Conservation (phyloP, 176 grass and related monocot species). For the Tillandsia fasciculata region DNA sequence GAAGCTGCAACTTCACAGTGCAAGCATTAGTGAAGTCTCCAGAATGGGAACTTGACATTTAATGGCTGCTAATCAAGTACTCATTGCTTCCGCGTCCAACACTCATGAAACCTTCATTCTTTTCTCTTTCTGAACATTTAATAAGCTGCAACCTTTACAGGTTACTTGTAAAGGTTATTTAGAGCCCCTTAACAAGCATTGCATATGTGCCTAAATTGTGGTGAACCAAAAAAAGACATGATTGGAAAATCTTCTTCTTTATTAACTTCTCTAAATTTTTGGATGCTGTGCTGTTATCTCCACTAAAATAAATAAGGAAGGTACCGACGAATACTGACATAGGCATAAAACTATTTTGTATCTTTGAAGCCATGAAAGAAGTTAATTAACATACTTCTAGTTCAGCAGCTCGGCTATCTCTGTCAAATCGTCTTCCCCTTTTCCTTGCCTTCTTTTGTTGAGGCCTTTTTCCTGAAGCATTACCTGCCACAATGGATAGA, state of each 20-base stretch:
- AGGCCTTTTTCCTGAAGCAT: constrained; percentile 22
- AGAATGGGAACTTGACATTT: background rate
- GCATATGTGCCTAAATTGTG: no score
- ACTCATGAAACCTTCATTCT: no score
- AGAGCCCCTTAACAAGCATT: no score
- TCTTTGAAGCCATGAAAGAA: background rate
- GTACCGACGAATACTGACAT: background rate
- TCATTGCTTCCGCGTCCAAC: no score
- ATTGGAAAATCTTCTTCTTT: background rate
- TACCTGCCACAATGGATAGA: constrained; percentile 30
- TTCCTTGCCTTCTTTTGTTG: constrained; percentile 48
- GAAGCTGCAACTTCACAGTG: no score
- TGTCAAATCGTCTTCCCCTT: constrained; percentile 86
- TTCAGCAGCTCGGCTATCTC: constrained; percentile 70
- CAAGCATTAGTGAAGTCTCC: background rate
- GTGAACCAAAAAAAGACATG: no score
- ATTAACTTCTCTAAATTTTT: constrained; percentile 2
- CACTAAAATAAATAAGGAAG: background rate
- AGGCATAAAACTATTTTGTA: background rate
- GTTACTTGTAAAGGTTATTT: no score
- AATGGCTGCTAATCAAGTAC: background rate
- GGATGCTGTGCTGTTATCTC: background rate
- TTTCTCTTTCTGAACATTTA: no score
- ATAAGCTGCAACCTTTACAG: no score
- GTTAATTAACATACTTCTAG: constrained; percentile 40